Conservation (phyloP, 2,329 filamentous ascomycete genomes). For the Diaporthe eres region DNA sequence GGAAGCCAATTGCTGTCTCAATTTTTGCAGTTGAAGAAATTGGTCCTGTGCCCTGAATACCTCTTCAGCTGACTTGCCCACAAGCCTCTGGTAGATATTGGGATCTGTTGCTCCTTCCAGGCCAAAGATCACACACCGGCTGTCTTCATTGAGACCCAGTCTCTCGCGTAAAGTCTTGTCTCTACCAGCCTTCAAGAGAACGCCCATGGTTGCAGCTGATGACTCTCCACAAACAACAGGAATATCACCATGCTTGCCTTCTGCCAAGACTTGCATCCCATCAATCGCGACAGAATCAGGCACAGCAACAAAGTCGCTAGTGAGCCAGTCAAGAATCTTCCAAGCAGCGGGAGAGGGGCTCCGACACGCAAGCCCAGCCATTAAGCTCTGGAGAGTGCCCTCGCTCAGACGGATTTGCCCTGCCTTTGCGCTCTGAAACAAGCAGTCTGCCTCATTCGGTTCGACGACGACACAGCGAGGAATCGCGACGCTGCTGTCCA, state of each 20-base stretch:
- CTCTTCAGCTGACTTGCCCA: not conserved
- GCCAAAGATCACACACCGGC: not conserved
- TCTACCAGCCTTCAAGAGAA: not conserved
- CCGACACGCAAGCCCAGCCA: not conserved
- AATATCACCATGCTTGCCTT: not conserved
- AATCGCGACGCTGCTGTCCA: not conserved
- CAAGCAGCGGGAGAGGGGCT: not conserved
- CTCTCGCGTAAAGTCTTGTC: not conserved
- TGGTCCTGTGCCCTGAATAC: not conserved
- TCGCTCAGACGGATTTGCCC: not conserved
- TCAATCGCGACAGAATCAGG: not conserved
- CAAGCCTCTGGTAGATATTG: not conserved
- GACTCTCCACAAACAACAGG: not conserved
- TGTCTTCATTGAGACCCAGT: not conserved
- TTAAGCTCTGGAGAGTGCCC: not conserved
- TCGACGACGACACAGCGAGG: not conserved
- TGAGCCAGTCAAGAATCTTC: not conserved
- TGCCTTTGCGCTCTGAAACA: not conserved
- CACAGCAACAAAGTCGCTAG: not conserved
- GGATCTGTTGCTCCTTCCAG: not conserved
- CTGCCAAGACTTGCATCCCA: not conserved
- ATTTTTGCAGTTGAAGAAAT: not conserved
- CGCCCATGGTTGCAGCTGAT: not conserved
- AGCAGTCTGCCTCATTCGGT: not conserved
- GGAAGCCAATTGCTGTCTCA: not conserved